Evolutionary conservation across 148 eudicot species (phyloP), one percentile per base, ranked within the genome.

Genomic region (Heliosperma pusillum): DNA sequence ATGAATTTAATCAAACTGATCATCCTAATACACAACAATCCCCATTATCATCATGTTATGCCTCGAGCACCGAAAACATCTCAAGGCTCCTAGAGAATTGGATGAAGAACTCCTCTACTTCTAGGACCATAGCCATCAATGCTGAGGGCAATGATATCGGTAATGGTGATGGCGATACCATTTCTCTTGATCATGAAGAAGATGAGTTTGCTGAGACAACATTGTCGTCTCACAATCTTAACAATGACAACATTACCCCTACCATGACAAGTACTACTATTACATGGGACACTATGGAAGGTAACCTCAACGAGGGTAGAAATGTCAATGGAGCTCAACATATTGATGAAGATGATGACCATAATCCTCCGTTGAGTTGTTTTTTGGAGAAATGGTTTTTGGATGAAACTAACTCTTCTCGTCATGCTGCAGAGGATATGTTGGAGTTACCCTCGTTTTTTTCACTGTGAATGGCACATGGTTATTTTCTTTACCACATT

Each of bases 51-150:
- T 65, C 84, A 13, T 76, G 79, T 67, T 93, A 93, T 55, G 97
- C 98, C 42, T 94, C 98, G 4, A 94, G 98, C 86, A 91, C 95
- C 0, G 93, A 94, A 75, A 94, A 94, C 52, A 94, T 94, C 76
- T 94, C 98, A 25, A 84, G 95, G 76, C 90, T 94, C 17, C 83
- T 94, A 1, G 86, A 91, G 77, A 93, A 91, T 55, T 94, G 98
- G 98, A 94, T 94, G 98, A 85, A 86, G 77, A 83, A 89, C 59
- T 83, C 93, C 16, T 77, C 89, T 27, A 78, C 40, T 19, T 70
- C 87, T 22, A 80, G 73, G 16, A n/a, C 25, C 22, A 1, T 50
- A 21, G 7, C 29, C 52, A 71, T 29, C 11, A 52, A 26, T 47
- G 25, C 15, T n/a, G n/a, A n/a, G n/a, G n/a, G n/a, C n/a, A n/a